phyloP scores from a whole-genome alignment of 768 basidiomycete species.

The Auriscalpium microsporum region DNA sequence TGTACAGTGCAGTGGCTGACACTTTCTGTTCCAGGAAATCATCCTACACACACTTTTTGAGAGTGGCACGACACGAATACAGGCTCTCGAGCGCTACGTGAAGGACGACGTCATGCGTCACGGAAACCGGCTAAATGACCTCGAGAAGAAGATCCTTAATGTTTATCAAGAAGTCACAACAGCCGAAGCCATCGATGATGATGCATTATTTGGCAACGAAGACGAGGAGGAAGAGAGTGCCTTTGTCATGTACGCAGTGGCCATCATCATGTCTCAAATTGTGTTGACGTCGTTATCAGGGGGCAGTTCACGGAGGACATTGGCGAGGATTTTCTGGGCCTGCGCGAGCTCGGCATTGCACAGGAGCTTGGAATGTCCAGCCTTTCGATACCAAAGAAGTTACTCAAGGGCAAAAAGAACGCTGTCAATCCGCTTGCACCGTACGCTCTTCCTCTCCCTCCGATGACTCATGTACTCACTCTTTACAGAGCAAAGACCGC shows the following conservation, averaged over 20 bases:
- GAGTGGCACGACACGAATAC: constrained; percentile 69
- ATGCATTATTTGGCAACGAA: constrained; percentile 44
- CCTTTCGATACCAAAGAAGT: constrained; percentile 67
- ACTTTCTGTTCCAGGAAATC: constrained; percentile 65
- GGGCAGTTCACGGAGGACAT: constrained; percentile 83
- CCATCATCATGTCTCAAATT: neutral
- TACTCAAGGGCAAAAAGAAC: constrained; percentile 50
- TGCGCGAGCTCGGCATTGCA: constrained; percentile 82
- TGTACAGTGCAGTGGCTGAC: neutral
- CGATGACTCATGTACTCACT: neutral
- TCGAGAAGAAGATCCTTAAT: constrained; percentile 79
- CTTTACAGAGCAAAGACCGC: constrained; percentile 46
- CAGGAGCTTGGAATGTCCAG: constrained; percentile 73
- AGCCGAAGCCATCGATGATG: constrained; percentile 48
- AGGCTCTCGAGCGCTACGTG: constrained; percentile 81
- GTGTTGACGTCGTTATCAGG: constrained; percentile 26
- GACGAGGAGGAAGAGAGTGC: constrained; percentile 58
- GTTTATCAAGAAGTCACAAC: constrained; percentile 65
- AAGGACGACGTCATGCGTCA: constrained; percentile 83
- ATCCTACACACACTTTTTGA: constrained; percentile 87
- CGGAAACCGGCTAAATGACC: constrained; percentile 62
- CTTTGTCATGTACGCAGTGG: constrained; percentile 49
- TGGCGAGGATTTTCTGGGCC: constrained; percentile 89
- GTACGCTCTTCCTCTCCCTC: constrained; percentile 28
- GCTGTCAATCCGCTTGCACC: constrained; percentile 31